phyloP scores from a whole-genome alignment of 495 filamentous ascomycete genomes.

The Sporormia fimetaria region DNA sequence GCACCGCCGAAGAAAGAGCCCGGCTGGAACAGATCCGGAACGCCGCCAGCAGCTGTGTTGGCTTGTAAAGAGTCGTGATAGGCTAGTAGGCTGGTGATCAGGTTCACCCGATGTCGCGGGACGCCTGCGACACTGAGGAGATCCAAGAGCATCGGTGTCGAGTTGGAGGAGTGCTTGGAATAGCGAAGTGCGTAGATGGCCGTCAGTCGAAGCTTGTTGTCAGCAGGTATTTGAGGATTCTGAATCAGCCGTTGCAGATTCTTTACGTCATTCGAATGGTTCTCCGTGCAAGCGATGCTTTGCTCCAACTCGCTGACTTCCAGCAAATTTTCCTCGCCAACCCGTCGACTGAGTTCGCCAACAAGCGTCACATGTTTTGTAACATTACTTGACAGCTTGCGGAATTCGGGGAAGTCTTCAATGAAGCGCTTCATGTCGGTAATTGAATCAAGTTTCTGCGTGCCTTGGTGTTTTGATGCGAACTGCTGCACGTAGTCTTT shows the following conservation, averaged over 20 bases:
- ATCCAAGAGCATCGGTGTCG: constrained; percentile 71
- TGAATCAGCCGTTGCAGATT: constrained; percentile 76
- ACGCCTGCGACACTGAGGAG: constrained; percentile 67
- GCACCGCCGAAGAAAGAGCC: constrained; percentile 85
- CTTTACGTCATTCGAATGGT: constrained; percentile 79
- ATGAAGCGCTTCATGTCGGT: constrained; percentile 98
- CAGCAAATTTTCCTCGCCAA: constrained; percentile 71
- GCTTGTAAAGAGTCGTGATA: constrained; percentile 79
- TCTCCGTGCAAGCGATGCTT: constrained; percentile 92
- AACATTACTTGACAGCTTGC: constrained; percentile 92
- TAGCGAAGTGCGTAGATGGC: constrained; percentile 91
- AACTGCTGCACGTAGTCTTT: constrained; percentile 98
- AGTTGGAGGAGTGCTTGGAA: constrained; percentile 68
- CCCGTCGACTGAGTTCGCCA: constrained; percentile 77
- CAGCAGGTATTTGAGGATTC: constrained; percentile 55
- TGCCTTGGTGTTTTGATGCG: constrained; percentile 85
- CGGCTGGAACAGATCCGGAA: constrained; percentile 84
- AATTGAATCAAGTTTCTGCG: constrained; percentile 90
- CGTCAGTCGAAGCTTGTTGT: constrained; percentile 77
- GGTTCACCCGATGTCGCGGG: constrained; percentile 56
- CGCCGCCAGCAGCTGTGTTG: constrained; percentile 50
- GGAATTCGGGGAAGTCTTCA: constrained; percentile 95
- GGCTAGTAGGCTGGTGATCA: constrained; percentile 63
- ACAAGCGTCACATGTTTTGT: constrained; percentile 97
- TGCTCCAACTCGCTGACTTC: constrained; percentile 96